These are phyloP conservation scores for Apiospora hydei DNA, from an alignment of 2,329 filamentous ascomycete genomes.

Conservation along the genomic window DNA sequence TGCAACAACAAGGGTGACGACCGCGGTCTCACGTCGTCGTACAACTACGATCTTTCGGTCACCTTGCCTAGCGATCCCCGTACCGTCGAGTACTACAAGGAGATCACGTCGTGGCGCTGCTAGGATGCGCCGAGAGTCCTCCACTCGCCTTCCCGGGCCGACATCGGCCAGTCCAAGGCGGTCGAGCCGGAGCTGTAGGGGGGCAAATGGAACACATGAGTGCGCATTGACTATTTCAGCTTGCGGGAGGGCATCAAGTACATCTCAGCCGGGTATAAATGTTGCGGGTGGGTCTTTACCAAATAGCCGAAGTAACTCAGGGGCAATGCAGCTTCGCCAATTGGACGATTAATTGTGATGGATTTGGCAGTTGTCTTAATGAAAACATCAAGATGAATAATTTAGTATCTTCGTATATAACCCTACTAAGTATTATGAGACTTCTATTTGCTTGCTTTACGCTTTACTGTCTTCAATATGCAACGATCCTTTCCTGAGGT, in stretches of 20 bases:
- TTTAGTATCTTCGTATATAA: neutral
- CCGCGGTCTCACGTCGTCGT: neutral
- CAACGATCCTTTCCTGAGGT: neutral
- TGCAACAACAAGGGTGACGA: conserved; percentile 22
- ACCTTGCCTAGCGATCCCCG: neutral
- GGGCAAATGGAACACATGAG: too few species aligned
- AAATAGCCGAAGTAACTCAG: too few species aligned
- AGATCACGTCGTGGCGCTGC: conserved; percentile 14
- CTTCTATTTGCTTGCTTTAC: neutral
- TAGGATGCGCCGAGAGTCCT: neutral
- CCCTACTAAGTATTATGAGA: neutral
- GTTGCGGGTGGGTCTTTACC: too few species aligned
- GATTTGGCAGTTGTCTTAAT: too few species aligned
- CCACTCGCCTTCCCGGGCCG: too few species aligned
- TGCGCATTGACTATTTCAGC: too few species aligned
- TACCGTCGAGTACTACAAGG: conserved; percentile 1
- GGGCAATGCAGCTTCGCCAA: too few species aligned
- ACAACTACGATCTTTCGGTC: neutral
- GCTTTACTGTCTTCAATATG: neutral
- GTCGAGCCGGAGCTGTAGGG: too few species aligned
- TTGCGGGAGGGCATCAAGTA: too few species aligned
- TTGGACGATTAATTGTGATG: too few species aligned
- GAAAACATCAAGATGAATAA: neutral
- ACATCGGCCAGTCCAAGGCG: too few species aligned
- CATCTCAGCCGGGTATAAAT: too few species aligned